These are phyloP conservation scores for Xylaria telfairii DNA, from an alignment of 495 filamentous ascomycete genomes.

Conservation along the genomic window DNA sequence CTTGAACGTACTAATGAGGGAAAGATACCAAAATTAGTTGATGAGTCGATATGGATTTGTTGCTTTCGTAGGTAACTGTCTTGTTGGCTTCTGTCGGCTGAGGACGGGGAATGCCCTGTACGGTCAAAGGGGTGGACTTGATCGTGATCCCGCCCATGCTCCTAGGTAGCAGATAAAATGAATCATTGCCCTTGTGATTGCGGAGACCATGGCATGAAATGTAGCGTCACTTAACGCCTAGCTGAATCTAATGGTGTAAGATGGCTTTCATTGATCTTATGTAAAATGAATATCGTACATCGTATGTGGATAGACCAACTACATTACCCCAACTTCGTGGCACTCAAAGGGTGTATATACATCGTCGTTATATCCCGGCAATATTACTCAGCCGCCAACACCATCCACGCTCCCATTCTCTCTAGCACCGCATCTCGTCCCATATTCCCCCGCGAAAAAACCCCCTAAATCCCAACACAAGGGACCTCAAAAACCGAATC, in stretches of 20 bases:
- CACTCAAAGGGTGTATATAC: background rate
- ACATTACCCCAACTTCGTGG: too few relatives aligned
- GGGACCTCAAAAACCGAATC: conserved; percentile 13
- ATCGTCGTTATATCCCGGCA: background rate
- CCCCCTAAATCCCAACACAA: background rate
- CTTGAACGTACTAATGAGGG: conserved; percentile 90
- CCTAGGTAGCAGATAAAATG: conserved; percentile 36
- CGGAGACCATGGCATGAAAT: background rate
- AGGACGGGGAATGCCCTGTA: conserved; percentile 94
- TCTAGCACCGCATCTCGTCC: background rate
- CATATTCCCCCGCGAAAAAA: background rate
- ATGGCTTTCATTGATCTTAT: background rate
- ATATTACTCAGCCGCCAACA: background rate
- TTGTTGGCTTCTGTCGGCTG: conserved; percentile 49
- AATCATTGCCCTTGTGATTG: conserved; percentile 14
- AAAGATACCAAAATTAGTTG: conserved; percentile 76
- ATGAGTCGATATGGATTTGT: conserved; percentile 40
- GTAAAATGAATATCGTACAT: background rate
- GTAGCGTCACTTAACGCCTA: background rate
- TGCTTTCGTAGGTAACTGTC: conserved; percentile 25
- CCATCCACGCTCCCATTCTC: background rate
- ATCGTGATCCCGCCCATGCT: conserved; percentile 56
- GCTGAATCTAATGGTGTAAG: background rate
- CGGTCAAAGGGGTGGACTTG: conserved; percentile 61
- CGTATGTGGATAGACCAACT: background rate